Evolutionary conservation across 805 yeast species (phyloP).

Genomic region (Schwanniomyces occidentalis): DNA sequence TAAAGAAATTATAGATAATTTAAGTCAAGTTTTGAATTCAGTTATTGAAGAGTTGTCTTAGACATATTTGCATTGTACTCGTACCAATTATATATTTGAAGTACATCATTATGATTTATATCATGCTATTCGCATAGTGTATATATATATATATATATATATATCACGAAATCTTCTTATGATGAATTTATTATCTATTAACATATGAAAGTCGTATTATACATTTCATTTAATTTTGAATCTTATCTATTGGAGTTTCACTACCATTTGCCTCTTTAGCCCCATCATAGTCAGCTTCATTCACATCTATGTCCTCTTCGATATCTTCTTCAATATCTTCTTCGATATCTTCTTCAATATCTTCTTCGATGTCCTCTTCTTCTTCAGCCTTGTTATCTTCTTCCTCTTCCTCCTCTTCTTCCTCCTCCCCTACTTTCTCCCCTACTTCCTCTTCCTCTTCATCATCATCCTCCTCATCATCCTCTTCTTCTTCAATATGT

Average conservation of each 20-base stretch:
- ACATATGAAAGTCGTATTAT: slow-evolving; percentile 2
- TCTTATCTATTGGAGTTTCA: slow-evolving; percentile 13
- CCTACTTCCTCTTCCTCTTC: slow-evolving; percentile 60
- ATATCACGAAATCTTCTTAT: not conserved
- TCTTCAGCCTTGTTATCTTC: slow-evolving; percentile 41
- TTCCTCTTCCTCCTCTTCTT: slow-evolving; percentile 48
- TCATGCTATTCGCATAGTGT: not conserved
- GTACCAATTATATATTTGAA: slow-evolving; percentile 1
- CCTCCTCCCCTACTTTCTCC: slow-evolving; percentile 47
- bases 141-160: not conserved
- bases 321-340: slow-evolving; percentile 17
- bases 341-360: slow-evolving; percentile 15
- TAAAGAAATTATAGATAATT: slow-evolving; percentile 25
- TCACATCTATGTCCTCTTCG: slow-evolving; percentile 9
- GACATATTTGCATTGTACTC: not conserved
- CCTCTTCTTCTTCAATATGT: slow-evolving; percentile 63
- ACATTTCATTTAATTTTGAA: slow-evolving; percentile 5
- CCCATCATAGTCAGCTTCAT: slow-evolving; percentile 1
- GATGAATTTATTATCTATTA: slow-evolving; percentile 4
- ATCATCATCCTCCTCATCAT: slow-evolving; percentile 53
- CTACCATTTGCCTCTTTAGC: slow-evolving; percentile 3
- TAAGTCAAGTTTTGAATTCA: slow-evolving; percentile 33
- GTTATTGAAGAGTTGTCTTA: slow-evolving; percentile 18
- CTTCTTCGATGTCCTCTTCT: slow-evolving; percentile 29
- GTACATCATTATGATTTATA: slow-evolving; percentile 1